Conservation (phyloP, 73 alveolate species). For the Paramecium pentaurelia region DNA sequence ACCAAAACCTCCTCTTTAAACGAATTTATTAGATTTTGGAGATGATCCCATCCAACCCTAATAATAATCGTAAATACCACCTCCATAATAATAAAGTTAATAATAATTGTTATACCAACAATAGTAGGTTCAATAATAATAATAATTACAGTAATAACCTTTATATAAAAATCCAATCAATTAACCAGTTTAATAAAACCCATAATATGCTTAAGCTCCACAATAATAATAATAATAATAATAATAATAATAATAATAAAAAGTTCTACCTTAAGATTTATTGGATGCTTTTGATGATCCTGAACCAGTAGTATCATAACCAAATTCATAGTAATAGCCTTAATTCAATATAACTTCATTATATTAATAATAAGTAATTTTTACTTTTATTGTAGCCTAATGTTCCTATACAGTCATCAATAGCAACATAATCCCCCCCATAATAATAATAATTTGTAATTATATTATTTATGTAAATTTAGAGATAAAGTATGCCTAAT, state of each 20-base stretch:
- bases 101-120: background rate
- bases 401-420: background rate
- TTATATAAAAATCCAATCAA: background rate
- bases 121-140: background rate
- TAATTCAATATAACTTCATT: background rate
- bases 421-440: background rate
- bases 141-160: background rate
- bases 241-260: background rate
- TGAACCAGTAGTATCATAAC: background rate
- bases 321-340: background rate
- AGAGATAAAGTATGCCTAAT: background rate
- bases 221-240: background rate
- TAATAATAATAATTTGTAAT: background rate
- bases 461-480: background rate
- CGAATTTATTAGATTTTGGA: background rate
- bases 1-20: background rate
- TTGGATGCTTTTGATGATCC: constrained; percentile 44
- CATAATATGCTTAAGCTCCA: background rate
- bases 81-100: background rate
- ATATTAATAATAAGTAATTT: background rate
- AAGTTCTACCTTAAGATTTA: background rate
- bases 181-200: background rate
- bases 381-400: background rate
- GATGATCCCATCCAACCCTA: background rate
- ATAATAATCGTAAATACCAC: background rate